Percentiles rank a stretch among this genome's conserved stretches.
Evolutionary conservation across 1,139 yeast species (phyloP).

Genomic region (Scheffersomyces illinoinensis): DNA sequence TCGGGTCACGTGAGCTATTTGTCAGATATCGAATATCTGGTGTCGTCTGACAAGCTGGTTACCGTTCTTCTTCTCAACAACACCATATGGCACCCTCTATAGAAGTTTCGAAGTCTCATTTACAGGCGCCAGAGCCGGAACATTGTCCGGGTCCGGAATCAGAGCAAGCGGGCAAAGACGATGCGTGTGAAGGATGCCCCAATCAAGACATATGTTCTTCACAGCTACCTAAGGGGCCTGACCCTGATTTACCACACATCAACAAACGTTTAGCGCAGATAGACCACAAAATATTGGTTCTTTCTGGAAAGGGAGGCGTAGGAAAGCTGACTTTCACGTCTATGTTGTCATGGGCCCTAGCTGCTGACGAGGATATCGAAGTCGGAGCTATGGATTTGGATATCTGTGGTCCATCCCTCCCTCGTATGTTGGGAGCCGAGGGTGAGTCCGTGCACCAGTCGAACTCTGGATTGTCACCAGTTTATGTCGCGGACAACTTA

Average conservation of each 20-base stretch:
- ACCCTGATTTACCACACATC: conserved; percentile 87
- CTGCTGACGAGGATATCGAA: conserved; percentile 83
- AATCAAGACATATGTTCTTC: conserved; percentile 88
- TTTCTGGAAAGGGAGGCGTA: conserved; percentile 98
- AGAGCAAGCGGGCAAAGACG: conserved; percentile 88
- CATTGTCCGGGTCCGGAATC: conserved; percentile 99
- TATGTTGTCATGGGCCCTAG: conserved; percentile 93
- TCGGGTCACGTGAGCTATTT: background rate
- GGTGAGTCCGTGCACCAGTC: conserved; percentile 88
- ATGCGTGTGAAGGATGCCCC: conserved; percentile 94
- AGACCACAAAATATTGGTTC: conserved; percentile 78
- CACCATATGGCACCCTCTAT: conserved; percentile 4
- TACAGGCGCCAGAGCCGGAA: conserved; percentile 73
- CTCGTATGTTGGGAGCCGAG: conserved; percentile 90
- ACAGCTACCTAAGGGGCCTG: conserved; percentile 86
- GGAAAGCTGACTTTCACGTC: conserved; percentile 96
- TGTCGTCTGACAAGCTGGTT: background rate
- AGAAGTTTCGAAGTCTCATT: conserved; percentile 19
- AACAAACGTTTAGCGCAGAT: conserved; percentile 65
- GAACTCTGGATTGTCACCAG: conserved; percentile 94
- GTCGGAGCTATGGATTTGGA: conserved; percentile 97
- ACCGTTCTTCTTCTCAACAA: background rate
- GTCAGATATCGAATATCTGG: background rate
- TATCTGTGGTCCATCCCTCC: conserved; percentile 96
- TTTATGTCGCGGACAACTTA: conserved; percentile 89